Evolutionary conservation across 305 asterid species (phyloP).

Genomic region (Solanum hybrid): DNA sequence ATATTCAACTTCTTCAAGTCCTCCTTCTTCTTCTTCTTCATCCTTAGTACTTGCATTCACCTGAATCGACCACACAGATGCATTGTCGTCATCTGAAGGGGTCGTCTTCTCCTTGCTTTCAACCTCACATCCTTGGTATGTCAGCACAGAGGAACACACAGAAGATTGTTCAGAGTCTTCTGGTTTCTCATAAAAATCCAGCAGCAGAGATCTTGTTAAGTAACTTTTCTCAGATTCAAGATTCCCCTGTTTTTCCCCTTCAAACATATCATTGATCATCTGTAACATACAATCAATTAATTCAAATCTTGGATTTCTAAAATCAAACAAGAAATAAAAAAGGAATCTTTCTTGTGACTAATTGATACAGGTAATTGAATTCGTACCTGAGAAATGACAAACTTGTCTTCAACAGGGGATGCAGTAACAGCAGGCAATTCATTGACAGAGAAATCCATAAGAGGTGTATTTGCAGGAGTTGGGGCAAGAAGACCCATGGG

Average conservation of each 20-base stretch:
- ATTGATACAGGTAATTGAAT: neutral
- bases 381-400: slow-evolving; percentile 45
- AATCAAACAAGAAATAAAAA: neutral
- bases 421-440: slow-evolving; percentile 22
- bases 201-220: slow-evolving; percentile 64
- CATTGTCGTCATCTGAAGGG: slow-evolving; percentile 32
- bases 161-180: slow-evolving; percentile 25
- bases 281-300: neutral
- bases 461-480: slow-evolving; percentile 86
- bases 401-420: slow-evolving; percentile 27
- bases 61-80: slow-evolving; percentile 71
- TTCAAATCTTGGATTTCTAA: neutral
- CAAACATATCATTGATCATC: slow-evolving; percentile 18
- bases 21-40: slow-evolving; percentile 24
- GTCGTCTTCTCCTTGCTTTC: slow-evolving; percentile 21
- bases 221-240: slow-evolving; percentile 24
- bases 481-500: slow-evolving; percentile 58
- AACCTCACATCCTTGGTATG: slow-evolving; percentile 21
- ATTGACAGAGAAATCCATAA: slow-evolving; percentile 23
- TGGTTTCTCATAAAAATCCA: slow-evolving; percentile 66
- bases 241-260: slow-evolving; percentile 23
- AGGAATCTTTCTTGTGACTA: neutral
- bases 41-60: slow-evolving; percentile 58
- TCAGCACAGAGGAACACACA: slow-evolving; percentile 34
- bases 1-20: slow-evolving; percentile 13